Evolutionary conservation across 805 yeast genomes (phyloP), one percentile per base, ranked within the genome.

Genomic region (Wickerhamomyces bisporus): DNA sequence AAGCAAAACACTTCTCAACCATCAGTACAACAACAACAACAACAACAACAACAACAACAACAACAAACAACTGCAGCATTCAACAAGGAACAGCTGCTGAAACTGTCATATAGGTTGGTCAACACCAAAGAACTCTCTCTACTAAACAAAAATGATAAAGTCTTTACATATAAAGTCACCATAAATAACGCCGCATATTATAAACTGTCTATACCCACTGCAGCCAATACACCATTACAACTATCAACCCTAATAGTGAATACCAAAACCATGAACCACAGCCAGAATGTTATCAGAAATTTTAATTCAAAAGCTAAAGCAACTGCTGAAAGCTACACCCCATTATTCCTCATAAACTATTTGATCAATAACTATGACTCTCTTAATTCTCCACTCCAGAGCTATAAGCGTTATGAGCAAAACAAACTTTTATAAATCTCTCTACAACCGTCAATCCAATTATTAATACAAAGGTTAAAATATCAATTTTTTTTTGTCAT

Each of bases 351-450:
- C 29, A 17, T 49, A 13, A 54, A 54, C 36, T 35, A 39, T 20
- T 34, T 54, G 15, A 34, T 53, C 14, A 51, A 53, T 31, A 50
- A 49, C 26, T 23, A 42, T 29, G 50, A 49, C 4, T 43, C 38
- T n/a, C 30, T 53, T 6, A 34, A 23, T 15, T 18, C 38, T 16
- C 38, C 29, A 10, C 38, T 35, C 2, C 43, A 41, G n/a, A 41
- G 41, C 9, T 53, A 39, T 30, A 47, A 47, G 30, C 43, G 42
- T 4, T 45, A 52, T 36, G 49, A 47, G 36, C 13, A 25, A 1
- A 43, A 44, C 3, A 53, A 51, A 20, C 18, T 32, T 14, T 17
- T 36, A 7, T 34, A 18, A 12, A 23, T n/a, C n/a, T n/a, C n/a
- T n/a, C n/a, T n/a, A n/a, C n/a, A n/a, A n/a, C n/a, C n/a, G n/a